Evolutionary conservation across 805 yeast species (phyloP), one percentile per base, ranked within the genome.

Genomic region (Cyberlindnera bimundalis): DNA sequence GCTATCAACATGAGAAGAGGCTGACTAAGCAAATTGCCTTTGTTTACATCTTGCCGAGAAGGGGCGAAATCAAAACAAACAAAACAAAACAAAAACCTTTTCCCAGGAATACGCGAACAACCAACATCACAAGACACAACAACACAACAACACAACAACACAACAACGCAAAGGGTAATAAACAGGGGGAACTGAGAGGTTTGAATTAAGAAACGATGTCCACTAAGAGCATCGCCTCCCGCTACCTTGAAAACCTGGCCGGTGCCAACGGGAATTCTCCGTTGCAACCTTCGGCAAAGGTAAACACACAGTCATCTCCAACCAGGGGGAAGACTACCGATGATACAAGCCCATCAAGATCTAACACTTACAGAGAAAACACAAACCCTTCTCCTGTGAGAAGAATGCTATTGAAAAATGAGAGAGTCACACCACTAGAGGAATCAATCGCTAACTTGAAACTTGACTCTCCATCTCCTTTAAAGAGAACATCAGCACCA

Each of bases 401-500:
- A 20, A 35, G 47, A 27, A 20, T 46, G 5, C 39, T 38, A 10
- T 33, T 46, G 7, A 21, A 40, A 24, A 46, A 46, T 29, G 45
- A 42, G 29, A 27, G 46, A n/a, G 40, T 37, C n/a, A 14, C 33
- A 6, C 41, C 43, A 7, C 19, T 50, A 8, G 55, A 52, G 29
- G 32, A 45, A 26, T 51, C 59, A 6, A 42, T 56, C 15, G 50
- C 56, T 6, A 42, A 39, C 10, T 20, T 56, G 30, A 46, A 50
- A 20, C 40, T 55, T 6, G 59, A 52, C 19, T 44, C 50, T 13
- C 55, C 58, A 6, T 56, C 61, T 3, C 61, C 61, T 2, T 42
- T 55, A 36, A 53, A 54, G 32, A 45, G 53, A 34, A 35, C 50
- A 7, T 27, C 42, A 18, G 4, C 34, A 7, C 19, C 35, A 3